Base-by-base conservation (phyloP, 2,329 filamentous ascomycete genomes). In the Fusarium gaditjirri region DNA sequence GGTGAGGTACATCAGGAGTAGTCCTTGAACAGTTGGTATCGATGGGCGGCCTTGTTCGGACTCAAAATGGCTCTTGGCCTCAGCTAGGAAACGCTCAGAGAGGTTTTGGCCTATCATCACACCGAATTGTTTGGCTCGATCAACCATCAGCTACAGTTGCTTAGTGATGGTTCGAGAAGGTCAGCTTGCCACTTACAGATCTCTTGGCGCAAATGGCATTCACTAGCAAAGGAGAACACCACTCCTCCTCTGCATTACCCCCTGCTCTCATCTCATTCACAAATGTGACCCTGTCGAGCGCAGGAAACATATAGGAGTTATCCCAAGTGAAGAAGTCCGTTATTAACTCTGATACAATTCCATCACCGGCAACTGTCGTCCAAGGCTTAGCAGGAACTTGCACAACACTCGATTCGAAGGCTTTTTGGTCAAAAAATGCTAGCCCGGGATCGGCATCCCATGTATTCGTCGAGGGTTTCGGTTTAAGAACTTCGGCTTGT, bases 401-500 rank as follows among this genome's bases (percentile, higher is more conserved):
- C 12, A 47, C 61, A 16, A 12, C 41, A 9, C 25, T 47, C 8
- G 9, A 36, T 39, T n/a, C 31, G 1, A 33, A 10, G 5, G 31
- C 55, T 31, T 68, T 35, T 8, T 41, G 35, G 19, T 62, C 59
- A 8, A 62, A 56, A 16, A 31, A 29, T 25, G n/a, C 42, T 23
- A 42, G 4, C 2, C 21, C 27, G 6, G 59, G 59, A 29, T 47
- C 59, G 7, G 11, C 11, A n/a, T 31, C 35, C 43, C 42, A 49
- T 35, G 27, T 21, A 12, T 23, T 54, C 5, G 23, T 10, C 14
- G 35, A 19, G 7, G 27, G 21, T 4, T 17, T 42, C 10, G 63
- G 65, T 5, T 44, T 36, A 9, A 68, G 65, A 7, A 44, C 31
- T 23, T 68, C 63, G 8, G 63, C 63, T 29, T 68, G 19, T 35